Evolutionary conservation across 1,284 basidiomycete species (phyloP).

Genomic region (Ceratobasidium sp.): DNA sequence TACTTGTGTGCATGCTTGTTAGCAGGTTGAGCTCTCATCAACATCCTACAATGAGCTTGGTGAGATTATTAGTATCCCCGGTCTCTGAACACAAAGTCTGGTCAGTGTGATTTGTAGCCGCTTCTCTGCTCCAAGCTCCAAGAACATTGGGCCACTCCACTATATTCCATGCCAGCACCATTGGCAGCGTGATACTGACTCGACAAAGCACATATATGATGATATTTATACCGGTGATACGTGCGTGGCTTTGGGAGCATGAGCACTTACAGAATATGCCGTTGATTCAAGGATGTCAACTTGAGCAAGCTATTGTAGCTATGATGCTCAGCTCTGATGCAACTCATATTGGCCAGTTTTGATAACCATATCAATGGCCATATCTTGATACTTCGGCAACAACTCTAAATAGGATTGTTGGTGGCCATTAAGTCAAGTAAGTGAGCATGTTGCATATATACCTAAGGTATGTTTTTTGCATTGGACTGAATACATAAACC

Average conservation of each 20-base stretch:
- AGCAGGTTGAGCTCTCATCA: neutral
- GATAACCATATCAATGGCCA: constrained; percentile 59
- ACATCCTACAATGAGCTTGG: neutral
- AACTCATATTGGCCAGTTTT: constrained; percentile 60
- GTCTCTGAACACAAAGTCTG: neutral
- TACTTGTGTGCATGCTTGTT: neutral
- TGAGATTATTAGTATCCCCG: neutral
- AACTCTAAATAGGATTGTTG: constrained; percentile 58
- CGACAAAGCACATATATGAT: constrained; percentile 49
- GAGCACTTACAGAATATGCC: constrained; percentile 6
- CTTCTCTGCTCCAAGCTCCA: neutral
- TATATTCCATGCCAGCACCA: neutral
- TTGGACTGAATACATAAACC: constrained; percentile 51
- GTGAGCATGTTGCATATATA: constrained; percentile 59
- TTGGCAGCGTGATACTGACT: neutral
- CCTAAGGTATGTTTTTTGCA: constrained; percentile 54
- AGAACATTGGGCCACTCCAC: neutral
- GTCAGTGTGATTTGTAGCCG: neutral
- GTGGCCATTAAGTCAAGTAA: constrained; percentile 52
- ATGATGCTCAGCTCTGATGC: constrained; percentile 61
- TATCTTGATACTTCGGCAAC: constrained; percentile 60
- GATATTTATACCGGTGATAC: constrained; percentile 59
- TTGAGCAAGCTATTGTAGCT: constrained; percentile 53
- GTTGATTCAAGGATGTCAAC: constrained; percentile 41
- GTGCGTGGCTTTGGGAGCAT: constrained; percentile 56